These are phyloP conservation scores for Rhodotorula sp. DNA, from an alignment of 1,284 basidiomycete species.

Conservation along the genomic window DNA sequence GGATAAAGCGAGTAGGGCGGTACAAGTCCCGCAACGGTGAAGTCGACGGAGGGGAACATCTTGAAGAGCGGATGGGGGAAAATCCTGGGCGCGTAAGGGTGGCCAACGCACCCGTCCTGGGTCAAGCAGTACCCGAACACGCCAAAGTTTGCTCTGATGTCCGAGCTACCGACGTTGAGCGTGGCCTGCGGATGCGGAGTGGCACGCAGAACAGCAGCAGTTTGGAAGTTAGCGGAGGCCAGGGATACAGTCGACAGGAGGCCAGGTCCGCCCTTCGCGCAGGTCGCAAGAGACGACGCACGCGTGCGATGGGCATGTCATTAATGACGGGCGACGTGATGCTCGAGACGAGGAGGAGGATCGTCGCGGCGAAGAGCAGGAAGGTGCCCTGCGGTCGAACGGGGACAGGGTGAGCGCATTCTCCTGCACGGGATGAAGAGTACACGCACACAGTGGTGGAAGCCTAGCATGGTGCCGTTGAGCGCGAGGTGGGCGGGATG, in stretches of 20 bases:
- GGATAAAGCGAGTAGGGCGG: too few species aligned
- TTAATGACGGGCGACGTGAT: slow-evolving; percentile 49
- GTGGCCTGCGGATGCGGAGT: background rate
- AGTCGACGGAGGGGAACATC: too few species aligned
- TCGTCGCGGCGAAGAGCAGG: slow-evolving; percentile 21
- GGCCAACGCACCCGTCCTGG: background rate
- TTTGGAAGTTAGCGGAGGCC: background rate
- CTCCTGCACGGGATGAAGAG: background rate
- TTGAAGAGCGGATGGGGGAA: too few species aligned
- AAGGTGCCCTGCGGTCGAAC: slow-evolving; percentile 12
- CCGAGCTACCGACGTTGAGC: background rate
- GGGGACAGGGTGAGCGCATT: background rate
- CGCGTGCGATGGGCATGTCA: slow-evolving; percentile 47
- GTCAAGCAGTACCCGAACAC: slow-evolving; percentile 49
- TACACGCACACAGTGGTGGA: slow-evolving; percentile 19
- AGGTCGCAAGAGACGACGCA: slow-evolving; percentile 17
- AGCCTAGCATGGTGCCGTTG: slow-evolving; percentile 10
- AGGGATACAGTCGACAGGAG: background rate
- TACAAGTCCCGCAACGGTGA: too few species aligned
- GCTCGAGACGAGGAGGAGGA: slow-evolving; percentile 14
- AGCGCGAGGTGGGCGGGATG: background rate
- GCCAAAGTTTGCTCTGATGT: slow-evolving; percentile 39
- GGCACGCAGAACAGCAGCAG: background rate
- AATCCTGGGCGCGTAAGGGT: too few species aligned
- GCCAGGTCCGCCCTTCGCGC: too few species aligned